Base-by-base conservation (phyloP, 75 land plant genomes). In the Sequoia sempervirens region DNA sequence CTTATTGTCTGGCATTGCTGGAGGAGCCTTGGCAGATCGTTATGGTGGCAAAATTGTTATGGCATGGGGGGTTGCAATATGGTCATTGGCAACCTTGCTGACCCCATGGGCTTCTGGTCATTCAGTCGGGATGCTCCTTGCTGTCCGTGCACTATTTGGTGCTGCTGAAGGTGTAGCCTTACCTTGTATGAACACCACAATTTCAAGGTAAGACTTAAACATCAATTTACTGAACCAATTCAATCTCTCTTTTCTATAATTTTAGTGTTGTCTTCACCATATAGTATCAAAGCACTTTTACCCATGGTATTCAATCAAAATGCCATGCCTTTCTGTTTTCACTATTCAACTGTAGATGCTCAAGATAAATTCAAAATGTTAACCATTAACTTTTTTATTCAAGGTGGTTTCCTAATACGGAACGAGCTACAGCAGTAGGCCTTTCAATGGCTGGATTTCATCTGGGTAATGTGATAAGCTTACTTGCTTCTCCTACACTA, bases 31-130 rank as follows among this genome's bases (percentile, higher is more conserved):
- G 79, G 96, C 93, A 36, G 99, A 97, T 82, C 88, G 85, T 69
- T 94, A 93, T 84, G 99, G 99, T 43, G 99, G 99, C 34, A 97
- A 97, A 81, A 84, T 74, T 58, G 94, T 97, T 30, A 86, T 97
- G 90, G 99, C 94, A 18, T 94, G 92, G 84, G 99, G 97, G 0
- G 95, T 89, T 52, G 93, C 89, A 58, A 26, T 96, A 8, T 97
- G 99, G 99, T 97, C 99, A 58, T 79, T 94, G 37, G 98, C 99
- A 26, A 94, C 99, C 2, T 64, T 92, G 34, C 84, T 91, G 68
- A 97, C 99, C 3, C 99, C 99, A n/a, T 97, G 93, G 96, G 99
- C 99, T 36, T 92, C 99, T 17, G 64, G 83, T 23, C 99, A 93
- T 75, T 97, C 99, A 68, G 88, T 94, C 23, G 80, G 81, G 34